Evolutionary conservation across 352 stramenopile species (phyloP), one percentile per base, ranked within the genome.

Genomic region (Thraustotheca clavata): DNA sequence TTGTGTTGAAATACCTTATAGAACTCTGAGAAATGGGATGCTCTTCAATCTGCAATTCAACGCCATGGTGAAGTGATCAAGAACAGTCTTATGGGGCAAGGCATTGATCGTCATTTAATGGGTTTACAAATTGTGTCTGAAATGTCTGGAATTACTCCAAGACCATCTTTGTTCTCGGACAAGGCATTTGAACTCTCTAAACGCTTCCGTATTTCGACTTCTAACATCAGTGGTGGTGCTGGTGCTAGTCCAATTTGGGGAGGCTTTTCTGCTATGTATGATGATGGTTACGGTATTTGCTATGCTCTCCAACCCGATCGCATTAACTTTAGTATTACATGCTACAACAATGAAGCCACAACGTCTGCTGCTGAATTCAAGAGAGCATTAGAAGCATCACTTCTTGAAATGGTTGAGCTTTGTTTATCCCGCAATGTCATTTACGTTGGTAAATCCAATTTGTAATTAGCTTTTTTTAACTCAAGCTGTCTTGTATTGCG

Each of bases 91-190:
- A 87, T 72, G 35, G 86, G 91, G 69, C 50, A 96, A 67, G 95
- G 96, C 33, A 86, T 99, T 18, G 96, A 99, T 71, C 86, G 95
- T 38, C 95, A 98, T 69, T 75, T 99, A 40, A 96, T 99, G 77
- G 96, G 95, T 14, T 76, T 99, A 12, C 86, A 95, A 68, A 96
- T 98, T 66, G 84, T 98, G 33, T 80, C 96, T 11, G 80, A 96
- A 57, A 94, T 96, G 69, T 96, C 89, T 59, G 86, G 90, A 41
- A 89, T 94, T 70, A 79, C 76, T 24, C 79, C 89, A 6, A 82
- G 83, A 49, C 94, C 94, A 40, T 86, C 83, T 59, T 71, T 99
- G 1, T 98, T 98, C 71, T 91, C 80, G 38, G 89, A 99, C 79
- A 89, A 86, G 65, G 79, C 94, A 0, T 98, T 96, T 70, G 77